Evolutionary conservation across 2,329 filamentous ascomycete species (phyloP), one percentile per base, ranked within the genome.

Genomic region (Fusarium sororula): DNA sequence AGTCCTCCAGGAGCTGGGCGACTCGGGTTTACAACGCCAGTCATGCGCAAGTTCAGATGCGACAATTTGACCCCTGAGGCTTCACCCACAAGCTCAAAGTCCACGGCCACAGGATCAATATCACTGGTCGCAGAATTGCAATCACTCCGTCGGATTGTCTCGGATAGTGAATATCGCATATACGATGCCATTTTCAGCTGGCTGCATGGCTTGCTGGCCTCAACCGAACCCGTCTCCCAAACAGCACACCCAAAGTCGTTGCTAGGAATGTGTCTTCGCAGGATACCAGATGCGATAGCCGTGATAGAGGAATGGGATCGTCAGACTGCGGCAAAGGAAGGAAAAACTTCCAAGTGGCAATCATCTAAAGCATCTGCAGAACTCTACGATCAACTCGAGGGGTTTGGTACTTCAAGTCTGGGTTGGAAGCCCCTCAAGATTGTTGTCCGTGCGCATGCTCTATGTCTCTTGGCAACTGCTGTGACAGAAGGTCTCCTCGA

Each of bases 261-360:
- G 8, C 65, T 84, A 14, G 79, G 76, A n/a, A 81, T 84, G 77
- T 84, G 82, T 44, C 69, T 84, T 41, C 82, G 80, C 20, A 79
- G 73, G 61, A 61, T 82, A 18, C 79, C 80, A 7, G 73, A 72
- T 14, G 79, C 78, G 28, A 51, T 82, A 32, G 75, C 78, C 20
- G 66, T 81, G 15, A 82, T 83, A 50, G 80, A 82, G 50, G 77
- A 75, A 37, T 83, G 80, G 76, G 81, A 83, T n/a, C 70, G 65
- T 10, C 68, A 78, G 30, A 59, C 61, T 28, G 74, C 77, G 18
- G 75, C 74, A 48, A 65, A 75, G 12, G 65, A 73, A 11, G 77
- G 79, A 8, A 68, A 60, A 15, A 72, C 66, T 39, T 80, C 72
- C 8, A 67, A 72, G 32, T 82, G 79, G 80, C 72, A 76, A 28